These are phyloP conservation scores for Stachybotrys echinatus DNA, from an alignment of 2,329 filamentous ascomycete species.

Conservation along the genomic window DNA sequence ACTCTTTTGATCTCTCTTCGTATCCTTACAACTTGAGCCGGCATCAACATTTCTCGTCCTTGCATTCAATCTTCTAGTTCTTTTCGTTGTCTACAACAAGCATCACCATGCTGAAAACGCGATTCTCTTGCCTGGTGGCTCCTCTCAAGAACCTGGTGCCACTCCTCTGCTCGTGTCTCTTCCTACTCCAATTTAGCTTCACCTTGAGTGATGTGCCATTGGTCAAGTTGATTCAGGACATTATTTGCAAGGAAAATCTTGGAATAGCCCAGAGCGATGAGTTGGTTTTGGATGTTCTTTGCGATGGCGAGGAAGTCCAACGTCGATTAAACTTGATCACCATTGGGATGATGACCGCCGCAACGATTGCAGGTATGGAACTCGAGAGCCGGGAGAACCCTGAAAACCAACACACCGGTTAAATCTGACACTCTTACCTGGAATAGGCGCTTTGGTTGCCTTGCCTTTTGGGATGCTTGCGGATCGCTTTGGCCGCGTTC, in stretches of 20 bases:
- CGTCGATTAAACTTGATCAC: constrained; percentile 13
- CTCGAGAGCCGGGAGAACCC: too few species aligned
- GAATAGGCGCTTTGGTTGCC: constrained; percentile 14
- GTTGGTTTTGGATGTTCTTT: constrained; percentile 11
- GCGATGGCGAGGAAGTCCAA: constrained; percentile 13
- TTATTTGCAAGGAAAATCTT: constrained; percentile 13
- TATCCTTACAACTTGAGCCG: background rate
- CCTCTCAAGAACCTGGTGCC: constrained; percentile 10
- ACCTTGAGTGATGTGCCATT: constrained; percentile 15
- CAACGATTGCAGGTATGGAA: constrained; percentile 12
- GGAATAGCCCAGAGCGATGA: background rate
- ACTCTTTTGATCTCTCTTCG: too few species aligned
- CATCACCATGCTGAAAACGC: constrained; percentile 5
- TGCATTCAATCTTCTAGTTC: background rate
- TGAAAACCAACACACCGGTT: background rate
- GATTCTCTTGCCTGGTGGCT: constrained; percentile 8
- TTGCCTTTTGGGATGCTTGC: constrained; percentile 15
- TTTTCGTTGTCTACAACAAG: too few species aligned
- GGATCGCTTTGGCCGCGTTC: constrained; percentile 16
- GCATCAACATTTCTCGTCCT: background rate
- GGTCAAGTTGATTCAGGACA: constrained; percentile 16
- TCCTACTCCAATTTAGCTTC: constrained; percentile 17
- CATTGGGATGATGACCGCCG: constrained; percentile 13
- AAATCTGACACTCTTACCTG: constrained; percentile 1
- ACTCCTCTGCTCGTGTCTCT: constrained; percentile 14